Evolutionary conservation across 768 basidiomycete genomes (phyloP), one percentile per base, ranked within the genome.

Genomic region (Butyriboletus loyo): DNA sequence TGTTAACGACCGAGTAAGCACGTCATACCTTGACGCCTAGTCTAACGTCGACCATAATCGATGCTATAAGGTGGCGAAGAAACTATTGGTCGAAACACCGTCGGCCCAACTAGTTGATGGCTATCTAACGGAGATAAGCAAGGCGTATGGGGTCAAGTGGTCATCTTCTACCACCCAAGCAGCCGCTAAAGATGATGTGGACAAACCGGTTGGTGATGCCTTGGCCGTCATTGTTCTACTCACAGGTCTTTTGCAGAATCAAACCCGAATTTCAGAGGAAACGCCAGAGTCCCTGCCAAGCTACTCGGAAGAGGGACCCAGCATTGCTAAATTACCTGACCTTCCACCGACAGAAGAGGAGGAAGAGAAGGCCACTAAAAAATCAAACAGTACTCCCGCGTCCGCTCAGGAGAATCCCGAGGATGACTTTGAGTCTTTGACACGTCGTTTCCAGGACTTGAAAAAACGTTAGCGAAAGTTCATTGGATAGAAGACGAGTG

Each of bases 51-150:
- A 41, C 32, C 37, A 36, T 52, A 38, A 50, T 45, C 19, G 47
- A 52, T 40, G 15, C 28, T 39, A 46, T 13, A 65, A 93, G 92
- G 81, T 97, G 44, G 72, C 83, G 39, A 84, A 79, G 62, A 98
- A 98, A 68, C 71, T 95, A 14, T 63, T 73, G 17, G 71, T 86
- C 28, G 79, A 77, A 48, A 87, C 87, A 4, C 96, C 96, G 10
- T 75, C 87, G 1, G 28, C 75, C 7, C 79, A 82, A 28, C 77
- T 98, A 7, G 91, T 98, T 9, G 87, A 97, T 61, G 91, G 82
- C 17, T 98, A 98, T 70, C 75, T 98, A 15, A 72, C 72, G 44
- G 94, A 97, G 71, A 98, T 98, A 58, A 87, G 93, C 1, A 89
- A 83, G 66, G 92, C 85, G 10, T 98, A 97, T 62, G 80, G 83